A percentile compares a stretch with the other conserved stretches of the same genome.
These are phyloP conservation scores for Fennellomyces sp. DNA, from an alignment of 371 early-diverging fungal species.

Conservation along the genomic window DNA sequence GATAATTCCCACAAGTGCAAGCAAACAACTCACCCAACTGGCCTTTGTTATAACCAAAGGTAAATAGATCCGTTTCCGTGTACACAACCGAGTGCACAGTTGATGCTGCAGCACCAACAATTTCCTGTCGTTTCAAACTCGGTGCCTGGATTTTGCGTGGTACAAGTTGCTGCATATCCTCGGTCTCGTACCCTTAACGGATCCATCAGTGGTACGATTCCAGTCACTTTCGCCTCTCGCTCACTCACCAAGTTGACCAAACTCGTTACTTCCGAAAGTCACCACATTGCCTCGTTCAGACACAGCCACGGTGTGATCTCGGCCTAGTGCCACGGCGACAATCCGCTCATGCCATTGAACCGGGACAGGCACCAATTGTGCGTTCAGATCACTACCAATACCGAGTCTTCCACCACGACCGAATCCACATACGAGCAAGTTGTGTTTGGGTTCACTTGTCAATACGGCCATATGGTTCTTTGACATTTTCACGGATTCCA, in stretches of 20 bases:
- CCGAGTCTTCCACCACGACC: conserved; percentile 78
- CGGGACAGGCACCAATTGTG: conserved; percentile 53
- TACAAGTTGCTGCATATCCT: conserved; percentile 45
- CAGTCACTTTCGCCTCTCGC: neutral
- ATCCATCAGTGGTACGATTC: neutral
- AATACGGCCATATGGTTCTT: conserved; percentile 74
- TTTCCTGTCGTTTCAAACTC: conserved; percentile 54
- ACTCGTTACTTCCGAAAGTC: conserved; percentile 68
- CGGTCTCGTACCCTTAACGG: conserved; percentile 53
- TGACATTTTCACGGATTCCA: conserved; percentile 54
- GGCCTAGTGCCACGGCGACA: conserved; percentile 58
- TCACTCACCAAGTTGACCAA: conserved; percentile 65
- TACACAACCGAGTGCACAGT: conserved; percentile 71
- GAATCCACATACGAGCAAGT: conserved; percentile 70
- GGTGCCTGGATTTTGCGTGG: conserved; percentile 62
- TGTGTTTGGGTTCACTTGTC: conserved; percentile 51
- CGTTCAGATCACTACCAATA: conserved; percentile 55
- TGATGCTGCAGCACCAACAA: conserved; percentile 74
- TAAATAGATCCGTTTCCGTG: conserved; percentile 60
- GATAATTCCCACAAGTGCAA: no score
- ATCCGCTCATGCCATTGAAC: conserved; percentile 59
- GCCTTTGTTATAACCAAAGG: conserved; percentile 78
- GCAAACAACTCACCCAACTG: conserved; percentile 72
- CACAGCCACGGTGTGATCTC: conserved; percentile 76
- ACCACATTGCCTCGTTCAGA: conserved; percentile 53